Evolutionary conservation across 306 rosid genomes (phyloP).

Genomic region (Gleditsia sinensis): DNA sequence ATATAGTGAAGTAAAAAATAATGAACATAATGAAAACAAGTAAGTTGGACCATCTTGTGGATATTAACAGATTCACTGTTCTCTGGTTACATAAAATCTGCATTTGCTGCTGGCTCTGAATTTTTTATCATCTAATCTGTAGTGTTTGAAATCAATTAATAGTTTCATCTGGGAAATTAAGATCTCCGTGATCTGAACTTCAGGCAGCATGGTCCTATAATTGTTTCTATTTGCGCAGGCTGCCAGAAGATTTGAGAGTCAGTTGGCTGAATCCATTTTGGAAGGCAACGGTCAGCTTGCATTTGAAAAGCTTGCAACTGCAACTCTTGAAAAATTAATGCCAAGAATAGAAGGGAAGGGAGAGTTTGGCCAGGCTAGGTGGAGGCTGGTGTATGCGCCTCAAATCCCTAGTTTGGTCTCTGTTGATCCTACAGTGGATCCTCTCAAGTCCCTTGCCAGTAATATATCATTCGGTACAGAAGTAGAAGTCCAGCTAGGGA

Average conservation of each 20-base stretch:
- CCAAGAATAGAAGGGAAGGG: slow-evolving; percentile 98
- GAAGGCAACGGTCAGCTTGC: slow-evolving; percentile 91
- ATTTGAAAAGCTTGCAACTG: slow-evolving; percentile 84
- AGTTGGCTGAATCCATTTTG: slow-evolving; percentile 85
- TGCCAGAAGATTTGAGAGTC: slow-evolving; percentile 89
- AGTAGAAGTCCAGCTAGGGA: slow-evolving; percentile 94
- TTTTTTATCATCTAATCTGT: background rate
- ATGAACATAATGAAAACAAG: no score
- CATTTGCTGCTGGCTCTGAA: background rate
- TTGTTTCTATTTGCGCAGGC: slow-evolving; percentile 56
- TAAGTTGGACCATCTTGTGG: background rate
- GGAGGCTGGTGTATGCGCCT: slow-evolving; percentile 93
- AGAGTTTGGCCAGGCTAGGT: slow-evolving; percentile 91
- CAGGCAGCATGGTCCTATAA: background rate
- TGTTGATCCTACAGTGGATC: slow-evolving; percentile 80
- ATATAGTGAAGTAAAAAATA: background rate
- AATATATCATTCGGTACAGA: slow-evolving; percentile 90
- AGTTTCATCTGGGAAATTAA: slow-evolving; percentile 25
- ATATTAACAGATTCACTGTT: background rate
- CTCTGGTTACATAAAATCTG: background rate
- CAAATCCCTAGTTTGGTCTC: slow-evolving; percentile 89
- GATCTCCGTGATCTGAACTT: slow-evolving; percentile 17
- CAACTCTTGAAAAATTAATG: slow-evolving; percentile 90
- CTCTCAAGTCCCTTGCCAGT: slow-evolving; percentile 86
- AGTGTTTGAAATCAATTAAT: background rate